Evolutionary conservation across 2,329 filamentous ascomycete genomes (phyloP).

Genomic region (Alternaria postmessia): DNA sequence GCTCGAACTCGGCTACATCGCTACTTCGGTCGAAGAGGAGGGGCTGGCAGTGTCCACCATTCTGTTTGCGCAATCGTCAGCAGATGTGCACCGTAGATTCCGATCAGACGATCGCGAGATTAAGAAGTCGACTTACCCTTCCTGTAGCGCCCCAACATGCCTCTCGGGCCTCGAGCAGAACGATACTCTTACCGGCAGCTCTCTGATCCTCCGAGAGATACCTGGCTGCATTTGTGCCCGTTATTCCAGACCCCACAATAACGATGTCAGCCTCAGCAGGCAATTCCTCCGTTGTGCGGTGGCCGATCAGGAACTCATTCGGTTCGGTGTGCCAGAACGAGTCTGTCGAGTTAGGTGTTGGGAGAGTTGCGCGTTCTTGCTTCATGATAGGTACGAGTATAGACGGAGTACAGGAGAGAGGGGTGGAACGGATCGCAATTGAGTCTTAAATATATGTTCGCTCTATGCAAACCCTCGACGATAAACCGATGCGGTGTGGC

Average conservation of each 20-base stretch:
- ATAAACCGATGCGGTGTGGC: conserved; percentile 9
- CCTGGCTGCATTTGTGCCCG: conserved; percentile 74
- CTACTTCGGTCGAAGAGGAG: conserved; percentile 68
- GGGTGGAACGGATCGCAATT: not conserved
- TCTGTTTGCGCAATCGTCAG: conserved; percentile 40
- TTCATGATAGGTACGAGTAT: conserved; percentile 34
- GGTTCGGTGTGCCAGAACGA: conserved; percentile 80
- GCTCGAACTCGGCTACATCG: conserved; percentile 74
- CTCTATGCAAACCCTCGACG: not conserved
- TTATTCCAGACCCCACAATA: conserved; percentile 78
- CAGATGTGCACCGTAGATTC: not conserved
- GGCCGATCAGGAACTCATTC: conserved; percentile 69
- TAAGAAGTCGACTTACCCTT: conserved; percentile 61
- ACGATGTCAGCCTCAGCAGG: conserved; percentile 72
- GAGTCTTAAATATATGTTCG: conserved; percentile 6
- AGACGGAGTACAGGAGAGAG: not conserved
- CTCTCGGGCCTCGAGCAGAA: conserved; percentile 80
- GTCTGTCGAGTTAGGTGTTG: conserved; percentile 65
- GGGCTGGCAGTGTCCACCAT: conserved; percentile 75
- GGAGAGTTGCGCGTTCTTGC: conserved; percentile 57
- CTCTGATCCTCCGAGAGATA: conserved; percentile 62
- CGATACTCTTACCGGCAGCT: conserved; percentile 61
- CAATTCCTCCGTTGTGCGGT: conserved; percentile 70
- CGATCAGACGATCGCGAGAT: not conserved
- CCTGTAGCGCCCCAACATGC: conserved; percentile 85